Evolutionary conservation across 441 rosid species (phyloP), one percentile per base, ranked within the genome.

Genomic region (Sinapis alba): DNA sequence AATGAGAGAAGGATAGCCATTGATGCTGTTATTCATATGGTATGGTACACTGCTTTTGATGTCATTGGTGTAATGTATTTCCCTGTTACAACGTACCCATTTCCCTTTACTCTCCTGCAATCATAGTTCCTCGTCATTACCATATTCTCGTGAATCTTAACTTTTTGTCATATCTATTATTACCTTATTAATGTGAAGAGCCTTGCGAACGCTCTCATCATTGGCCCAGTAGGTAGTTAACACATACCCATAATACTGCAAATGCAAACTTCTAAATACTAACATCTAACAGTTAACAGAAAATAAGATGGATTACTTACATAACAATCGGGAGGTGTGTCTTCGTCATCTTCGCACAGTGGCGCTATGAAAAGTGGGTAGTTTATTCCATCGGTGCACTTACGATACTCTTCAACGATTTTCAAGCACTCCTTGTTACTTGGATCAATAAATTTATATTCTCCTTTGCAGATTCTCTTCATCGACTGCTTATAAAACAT

Each of bases 1-100:
- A 66, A 93, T 74, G 61, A 93, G 76, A 23, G 89, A 73, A 13
- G 83, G 81, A 50, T 79, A 83, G 47, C 94, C 96, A 63, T 73
- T 76, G 32, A 67, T 27, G 34, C 65, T 78, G 45, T 72, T 72
- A 28, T 78, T 67, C 65, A n/a, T 20, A 53, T 78, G 81, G 60
- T 78, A 78, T 0, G 77, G 73, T 61, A 72, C 15, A 19, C 69
- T 78, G 51, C 69, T 66, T 61, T 32, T 60, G 30, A 60, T 78
- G 69, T 78, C 77, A 9, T 0, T 0, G 15, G 4, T 38, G 64
- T 71, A 78, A 50, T 73, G 64, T 3, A 65, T 61, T 0, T 16
- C 13, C 50, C 11, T 3, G 4, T 66, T 0, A 72, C 77, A 78
- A 47, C 77, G 62, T 36, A 38, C 12, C 74, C 80, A 71, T 38